Conservation (phyloP, 78 protist genomes). For the Blattamonas nauphoetae region DNA sequence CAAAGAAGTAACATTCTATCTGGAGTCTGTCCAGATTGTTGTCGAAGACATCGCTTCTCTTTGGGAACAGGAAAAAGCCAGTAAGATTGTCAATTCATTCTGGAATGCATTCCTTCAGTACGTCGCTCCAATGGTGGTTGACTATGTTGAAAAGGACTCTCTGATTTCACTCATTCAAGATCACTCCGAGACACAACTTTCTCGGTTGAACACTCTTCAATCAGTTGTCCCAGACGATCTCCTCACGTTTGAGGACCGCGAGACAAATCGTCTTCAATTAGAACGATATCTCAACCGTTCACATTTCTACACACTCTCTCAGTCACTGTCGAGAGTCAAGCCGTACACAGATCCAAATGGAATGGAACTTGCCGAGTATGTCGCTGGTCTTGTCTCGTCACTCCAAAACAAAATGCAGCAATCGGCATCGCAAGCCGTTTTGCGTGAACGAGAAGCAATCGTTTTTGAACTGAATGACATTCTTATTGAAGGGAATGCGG, state of each 20-base stretch:
- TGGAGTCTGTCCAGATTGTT: not conserved
- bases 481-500: too few relatives aligned
- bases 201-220: not conserved
- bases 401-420: too few relatives aligned
- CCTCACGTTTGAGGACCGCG: not conserved
- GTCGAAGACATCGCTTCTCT: not conserved
- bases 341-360: not conserved
- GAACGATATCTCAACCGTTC: not conserved
- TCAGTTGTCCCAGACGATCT: not conserved
- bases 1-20: not conserved
- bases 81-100: not conserved
- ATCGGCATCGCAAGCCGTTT: too few relatives aligned
- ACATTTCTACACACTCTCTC: not conserved
- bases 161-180: not conserved
- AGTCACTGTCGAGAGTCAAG: not conserved
- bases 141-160: not conserved
- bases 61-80: not conserved
- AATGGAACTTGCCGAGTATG: not conserved
- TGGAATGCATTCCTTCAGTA: not conserved
- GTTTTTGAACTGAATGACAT: too few relatives aligned
- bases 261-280: not conserved
- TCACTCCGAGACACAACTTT: not conserved
- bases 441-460: too few relatives aligned
- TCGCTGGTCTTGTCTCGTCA: too few relatives aligned
- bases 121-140: not conserved